Percentiles rank a stretch among this genome's conserved stretches.
phyloP scores from a whole-genome alignment of 2,329 filamentous ascomycete genomes.

The Penicillium sumatraense region DNA sequence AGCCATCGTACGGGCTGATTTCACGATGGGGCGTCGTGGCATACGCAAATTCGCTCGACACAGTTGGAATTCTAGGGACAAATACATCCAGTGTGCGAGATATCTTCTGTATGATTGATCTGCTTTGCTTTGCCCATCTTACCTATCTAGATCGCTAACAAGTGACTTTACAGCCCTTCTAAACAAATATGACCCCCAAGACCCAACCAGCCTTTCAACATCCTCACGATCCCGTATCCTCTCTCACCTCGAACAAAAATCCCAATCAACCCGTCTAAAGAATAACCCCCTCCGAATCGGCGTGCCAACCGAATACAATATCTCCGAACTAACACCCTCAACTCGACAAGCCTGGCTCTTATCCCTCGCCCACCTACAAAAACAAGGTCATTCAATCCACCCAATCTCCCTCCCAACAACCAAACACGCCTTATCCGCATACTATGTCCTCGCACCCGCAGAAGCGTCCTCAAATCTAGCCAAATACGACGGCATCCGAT shows the following conservation, averaged over 20 bases:
- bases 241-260: constrained; percentile 48
- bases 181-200: constrained; percentile 67
- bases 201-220: constrained; percentile 72
- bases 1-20: constrained; percentile 87
- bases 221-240: constrained; percentile 58
- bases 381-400: constrained; percentile 71
- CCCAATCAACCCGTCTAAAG: constrained; percentile 29
- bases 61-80: constrained; percentile 75
- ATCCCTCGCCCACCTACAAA: constrained; percentile 63
- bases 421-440: constrained; percentile 82
- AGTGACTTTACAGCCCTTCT: constrained; percentile 45
- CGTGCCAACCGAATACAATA: constrained; percentile 80
- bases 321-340: constrained; percentile 72
- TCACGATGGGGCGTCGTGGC: constrained; percentile 86
- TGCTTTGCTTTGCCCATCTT: not conserved
- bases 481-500: constrained; percentile 96
- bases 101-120: constrained; percentile 53
- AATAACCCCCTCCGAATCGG: constrained; percentile 56
- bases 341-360: constrained; percentile 73
- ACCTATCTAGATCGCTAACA: constrained; percentile 17
- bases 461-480: constrained; percentile 95
- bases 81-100: constrained; percentile 57
- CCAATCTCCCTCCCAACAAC: constrained; percentile 83
- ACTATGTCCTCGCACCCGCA: constrained; percentile 93
- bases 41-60: constrained; percentile 92